Evolutionary conservation across 192 early-diverging fungal species (phyloP).

Genomic region (Coemansia sp.): DNA sequence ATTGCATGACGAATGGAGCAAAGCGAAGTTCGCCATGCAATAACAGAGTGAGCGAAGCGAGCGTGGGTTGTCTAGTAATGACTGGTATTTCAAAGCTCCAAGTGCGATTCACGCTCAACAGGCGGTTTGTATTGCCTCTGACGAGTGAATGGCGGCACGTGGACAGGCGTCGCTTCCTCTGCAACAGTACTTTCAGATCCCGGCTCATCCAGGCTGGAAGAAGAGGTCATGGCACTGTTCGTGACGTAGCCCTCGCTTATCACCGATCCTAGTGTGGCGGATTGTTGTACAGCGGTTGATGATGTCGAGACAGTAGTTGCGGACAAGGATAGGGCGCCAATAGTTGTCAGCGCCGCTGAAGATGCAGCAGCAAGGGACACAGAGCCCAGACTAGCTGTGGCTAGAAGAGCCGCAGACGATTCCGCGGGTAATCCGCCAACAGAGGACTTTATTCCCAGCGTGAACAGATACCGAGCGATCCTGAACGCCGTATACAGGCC

Average conservation of each 20-base stretch:
- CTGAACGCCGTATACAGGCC: constrained; percentile 37
- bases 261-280: too few species aligned
- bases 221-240: too few species aligned
- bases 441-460: not conserved
- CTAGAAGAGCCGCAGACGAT: not conserved
- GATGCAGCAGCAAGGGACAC: not conserved
- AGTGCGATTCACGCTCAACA: not conserved
- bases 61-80: too few species aligned
- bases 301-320: not conserved
- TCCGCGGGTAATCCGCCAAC: not conserved
- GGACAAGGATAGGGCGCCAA: not conserved
- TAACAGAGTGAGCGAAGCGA: too few species aligned
- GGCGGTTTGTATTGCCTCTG: constrained; percentile 1
- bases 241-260: too few species aligned
- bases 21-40: too few species aligned
- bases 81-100: not conserved
- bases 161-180: not conserved
- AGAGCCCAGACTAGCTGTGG: not conserved
- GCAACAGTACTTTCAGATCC: not conserved
- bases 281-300: not conserved
- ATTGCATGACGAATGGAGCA: too few species aligned
- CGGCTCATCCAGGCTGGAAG: not conserved
- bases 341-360: not conserved
- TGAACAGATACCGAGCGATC: constrained; percentile 23
- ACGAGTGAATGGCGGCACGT: not conserved